A percentile compares a stretch with the other conserved stretches of the same genome.
Conservation (phyloP, 2,329 filamentous ascomycete species). For the Arthroderma sp. region DNA sequence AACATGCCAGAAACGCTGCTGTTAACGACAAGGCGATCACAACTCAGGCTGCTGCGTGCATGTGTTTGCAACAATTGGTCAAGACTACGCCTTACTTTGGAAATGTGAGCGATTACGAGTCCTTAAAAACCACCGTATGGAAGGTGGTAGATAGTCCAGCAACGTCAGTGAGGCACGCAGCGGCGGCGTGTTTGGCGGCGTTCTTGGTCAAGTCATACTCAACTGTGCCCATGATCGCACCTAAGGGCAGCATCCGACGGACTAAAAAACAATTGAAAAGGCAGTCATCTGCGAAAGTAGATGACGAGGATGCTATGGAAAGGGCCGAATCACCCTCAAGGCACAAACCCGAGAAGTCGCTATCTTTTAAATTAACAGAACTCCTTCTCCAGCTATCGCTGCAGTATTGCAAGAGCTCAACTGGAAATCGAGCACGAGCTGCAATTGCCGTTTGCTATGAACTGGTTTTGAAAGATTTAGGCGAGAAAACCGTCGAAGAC, state of each 20-base stretch:
- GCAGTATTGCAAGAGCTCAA: slow-evolving; percentile 67
- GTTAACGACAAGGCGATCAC: slow-evolving; percentile 69
- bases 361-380: slow-evolving; percentile 63
- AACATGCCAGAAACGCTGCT: slow-evolving; percentile 66
- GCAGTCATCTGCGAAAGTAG: slow-evolving; percentile 39
- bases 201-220: slow-evolving; percentile 72
- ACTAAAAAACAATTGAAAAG: slow-evolving; percentile 62
- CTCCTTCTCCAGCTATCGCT: slow-evolving; percentile 65
- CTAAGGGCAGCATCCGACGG: slow-evolving; percentile 50
- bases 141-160: slow-evolving; percentile 74
- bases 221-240: slow-evolving; percentile 40
- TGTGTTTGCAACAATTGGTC: slow-evolving; percentile 61
- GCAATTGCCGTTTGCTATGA: slow-evolving; percentile 81
- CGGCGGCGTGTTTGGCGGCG: slow-evolving; percentile 71
- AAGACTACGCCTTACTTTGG: slow-evolving; percentile 69
- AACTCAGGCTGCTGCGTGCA: slow-evolving; percentile 65
- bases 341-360: slow-evolving; percentile 50
- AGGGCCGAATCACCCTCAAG: slow-evolving; percentile 44
- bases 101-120: slow-evolving; percentile 81
- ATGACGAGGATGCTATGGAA: slow-evolving; percentile 54
- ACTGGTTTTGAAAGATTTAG: slow-evolving; percentile 62
- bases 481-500: slow-evolving; percentile 67
- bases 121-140: slow-evolving; percentile 66
- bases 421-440: slow-evolving; percentile 66
- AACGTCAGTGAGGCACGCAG: slow-evolving; percentile 65